Evolutionary conservation across 805 yeast genomes (phyloP).

Genomic region (Teunomyces pallodes): DNA sequence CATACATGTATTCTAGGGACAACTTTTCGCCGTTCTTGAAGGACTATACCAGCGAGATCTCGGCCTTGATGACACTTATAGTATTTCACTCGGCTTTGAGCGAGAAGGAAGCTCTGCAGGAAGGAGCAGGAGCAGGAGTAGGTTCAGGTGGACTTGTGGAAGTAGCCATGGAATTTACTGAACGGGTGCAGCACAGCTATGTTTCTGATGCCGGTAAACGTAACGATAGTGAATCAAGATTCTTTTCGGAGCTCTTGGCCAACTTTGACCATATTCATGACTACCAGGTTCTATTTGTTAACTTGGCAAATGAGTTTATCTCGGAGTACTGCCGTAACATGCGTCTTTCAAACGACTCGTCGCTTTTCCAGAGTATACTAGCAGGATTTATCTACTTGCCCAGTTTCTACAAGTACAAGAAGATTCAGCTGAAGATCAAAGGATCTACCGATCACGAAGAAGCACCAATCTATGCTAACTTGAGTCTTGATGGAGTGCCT

Average conservation of each 20-base stretch:
- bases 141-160: slow-evolving; percentile 8
- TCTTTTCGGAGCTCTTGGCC: slow-evolving; percentile 30
- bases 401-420: slow-evolving; percentile 40
- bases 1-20: slow-evolving; percentile 37
- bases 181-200: slow-evolving; percentile 24
- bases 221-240: slow-evolving; percentile 20
- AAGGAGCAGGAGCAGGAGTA: slow-evolving; percentile 7
- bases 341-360: slow-evolving; percentile 38
- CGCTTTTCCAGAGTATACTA: slow-evolving; percentile 38
- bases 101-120: slow-evolving; percentile 13
- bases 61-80: slow-evolving; percentile 34
- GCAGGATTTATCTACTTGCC: slow-evolving; percentile 43
- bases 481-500: neutral
- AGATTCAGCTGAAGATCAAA: slow-evolving; percentile 24
- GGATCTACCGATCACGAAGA: neutral
- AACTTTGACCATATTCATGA: slow-evolving; percentile 28
- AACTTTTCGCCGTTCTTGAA: slow-evolving; percentile 33
- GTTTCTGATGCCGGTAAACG: slow-evolving; percentile 14
- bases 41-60: slow-evolving; percentile 30
- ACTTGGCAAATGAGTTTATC: slow-evolving; percentile 38
- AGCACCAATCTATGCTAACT: slow-evolving; percentile 11
- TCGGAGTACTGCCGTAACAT: slow-evolving; percentile 38
- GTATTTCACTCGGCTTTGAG: slow-evolving; percentile 9
- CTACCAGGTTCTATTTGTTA: slow-evolving; percentile 29
- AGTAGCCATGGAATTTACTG: slow-evolving; percentile 20